Conservation (phyloP, 805 yeast genomes). For the Candida verbasci region DNA sequence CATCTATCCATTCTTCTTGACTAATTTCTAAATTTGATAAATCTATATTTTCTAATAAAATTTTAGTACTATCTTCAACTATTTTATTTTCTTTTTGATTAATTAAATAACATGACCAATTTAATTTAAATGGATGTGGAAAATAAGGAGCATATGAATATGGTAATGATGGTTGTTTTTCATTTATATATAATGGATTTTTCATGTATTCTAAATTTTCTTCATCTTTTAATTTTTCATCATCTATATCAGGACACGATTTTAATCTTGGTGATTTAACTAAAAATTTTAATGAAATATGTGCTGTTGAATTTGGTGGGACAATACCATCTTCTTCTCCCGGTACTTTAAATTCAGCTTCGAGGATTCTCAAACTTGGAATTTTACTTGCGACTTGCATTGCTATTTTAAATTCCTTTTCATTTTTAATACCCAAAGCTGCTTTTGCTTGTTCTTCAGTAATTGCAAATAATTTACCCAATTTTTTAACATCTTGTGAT, state of each 20-base stretch:
- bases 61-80: slow-evolving; percentile 57
- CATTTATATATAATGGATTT: slow-evolving; percentile 66
- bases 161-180: slow-evolving; percentile 67
- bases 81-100: slow-evolving; percentile 78
- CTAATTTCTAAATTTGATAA: slow-evolving; percentile 51
- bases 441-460: slow-evolving; percentile 52
- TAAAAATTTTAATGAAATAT: slow-evolving; percentile 69
- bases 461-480: slow-evolving; percentile 66
- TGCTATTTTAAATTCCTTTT: slow-evolving; percentile 42
- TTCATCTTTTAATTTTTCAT: slow-evolving; percentile 45
- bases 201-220: slow-evolving; percentile 62
- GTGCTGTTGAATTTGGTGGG: slow-evolving; percentile 63
- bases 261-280: slow-evolving; percentile 71
- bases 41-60: slow-evolving; percentile 46
- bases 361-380: slow-evolving; percentile 64
- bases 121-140: slow-evolving; percentile 49
- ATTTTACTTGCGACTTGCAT: slow-evolving; percentile 56
- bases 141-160: slow-evolving; percentile 68
- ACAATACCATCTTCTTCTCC: slow-evolving; percentile 69
- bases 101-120: slow-evolving; percentile 67
- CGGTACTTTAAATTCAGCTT: slow-evolving; percentile 76
- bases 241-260: slow-evolving; percentile 44
- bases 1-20: slow-evolving; percentile 48
- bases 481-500: slow-evolving; percentile 42
- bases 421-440: slow-evolving; percentile 51